These are phyloP conservation scores for Lasiodiplodia sp. DNA, from an alignment of 2,329 filamentous ascomycete species.

Conservation along the genomic window DNA sequence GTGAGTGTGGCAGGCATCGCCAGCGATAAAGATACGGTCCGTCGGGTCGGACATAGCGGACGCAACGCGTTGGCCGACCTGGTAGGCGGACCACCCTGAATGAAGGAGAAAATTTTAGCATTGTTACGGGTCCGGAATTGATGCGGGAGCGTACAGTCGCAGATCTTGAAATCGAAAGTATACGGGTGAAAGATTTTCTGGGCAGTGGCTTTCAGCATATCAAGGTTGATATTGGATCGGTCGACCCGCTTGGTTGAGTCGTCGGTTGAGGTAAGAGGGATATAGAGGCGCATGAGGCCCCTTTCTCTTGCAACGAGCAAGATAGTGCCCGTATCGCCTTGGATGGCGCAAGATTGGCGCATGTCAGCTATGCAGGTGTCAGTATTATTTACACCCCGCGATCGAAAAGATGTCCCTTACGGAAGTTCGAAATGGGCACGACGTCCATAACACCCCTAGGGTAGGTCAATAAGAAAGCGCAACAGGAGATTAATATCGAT, in stretches of 20 bases:
- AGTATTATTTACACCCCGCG: slow-evolving; percentile 35
- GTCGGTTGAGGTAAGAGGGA: slow-evolving; percentile 38
- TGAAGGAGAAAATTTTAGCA: slow-evolving; percentile 36
- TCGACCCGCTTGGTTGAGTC: background rate
- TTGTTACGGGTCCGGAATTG: too few species aligned
- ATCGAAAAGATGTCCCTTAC: background rate
- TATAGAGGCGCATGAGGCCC: slow-evolving; percentile 67
- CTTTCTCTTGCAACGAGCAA: slow-evolving; percentile 62
- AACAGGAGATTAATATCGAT: background rate
- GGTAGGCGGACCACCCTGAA: slow-evolving; percentile 77
- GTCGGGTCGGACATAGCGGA: slow-evolving; percentile 54
- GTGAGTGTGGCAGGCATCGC: slow-evolving; percentile 72
- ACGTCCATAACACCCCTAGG: slow-evolving; percentile 60
- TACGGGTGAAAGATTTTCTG: slow-evolving; percentile 60
- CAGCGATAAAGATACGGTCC: slow-evolving; percentile 69
- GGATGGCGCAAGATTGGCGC: slow-evolving; percentile 57
- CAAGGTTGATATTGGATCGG: slow-evolving; percentile 8
- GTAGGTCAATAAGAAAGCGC: background rate
- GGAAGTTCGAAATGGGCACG: slow-evolving; percentile 36
- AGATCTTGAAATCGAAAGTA: slow-evolving; percentile 7
- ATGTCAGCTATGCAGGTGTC: slow-evolving; percentile 59
- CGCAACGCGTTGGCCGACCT: slow-evolving; percentile 74
- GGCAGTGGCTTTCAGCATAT: background rate
- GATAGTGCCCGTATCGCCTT: slow-evolving; percentile 54
- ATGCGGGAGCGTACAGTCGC: background rate